Conservation (phyloP, 106 monocot species). For the Triglochin maritima region DNA sequence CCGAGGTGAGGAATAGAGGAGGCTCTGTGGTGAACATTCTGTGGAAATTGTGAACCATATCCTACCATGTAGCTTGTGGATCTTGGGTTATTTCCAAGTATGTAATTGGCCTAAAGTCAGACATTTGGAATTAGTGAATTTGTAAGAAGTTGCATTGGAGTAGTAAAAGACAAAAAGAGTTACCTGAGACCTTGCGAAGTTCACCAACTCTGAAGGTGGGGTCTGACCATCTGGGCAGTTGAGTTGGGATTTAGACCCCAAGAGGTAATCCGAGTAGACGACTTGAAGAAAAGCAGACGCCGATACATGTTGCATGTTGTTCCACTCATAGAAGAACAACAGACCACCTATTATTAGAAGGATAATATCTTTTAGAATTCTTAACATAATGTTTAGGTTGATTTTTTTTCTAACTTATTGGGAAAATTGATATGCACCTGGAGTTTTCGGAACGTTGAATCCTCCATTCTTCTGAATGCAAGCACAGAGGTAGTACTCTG, state of each 20-base stretch:
- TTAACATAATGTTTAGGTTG: neutral
- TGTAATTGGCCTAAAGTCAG: slow-evolving; percentile 59
- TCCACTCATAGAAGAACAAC: slow-evolving; percentile 59
- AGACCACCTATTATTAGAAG: slow-evolving; percentile 41
- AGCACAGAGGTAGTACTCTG: slow-evolving; percentile 80
- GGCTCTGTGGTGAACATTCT: slow-evolving; percentile 38
- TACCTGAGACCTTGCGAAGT: slow-evolving; percentile 66
- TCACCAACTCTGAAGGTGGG: slow-evolving; percentile 40
- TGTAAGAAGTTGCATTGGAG: neutral
- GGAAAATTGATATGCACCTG: slow-evolving; percentile 29
- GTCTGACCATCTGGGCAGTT: slow-evolving; percentile 56
- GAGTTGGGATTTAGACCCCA: slow-evolving; percentile 25
- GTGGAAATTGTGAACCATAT: slow-evolving; percentile 28
- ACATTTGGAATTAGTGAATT: neutral
- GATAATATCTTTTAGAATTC: neutral
- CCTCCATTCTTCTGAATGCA: slow-evolving; percentile 77
- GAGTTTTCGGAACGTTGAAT: slow-evolving; percentile 57
- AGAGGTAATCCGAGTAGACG: slow-evolving; percentile 57
- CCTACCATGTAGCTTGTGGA: slow-evolving; percentile 79
- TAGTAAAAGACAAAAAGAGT: no score
- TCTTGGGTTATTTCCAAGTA: slow-evolving; percentile 83
- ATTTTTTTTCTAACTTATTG: neutral
- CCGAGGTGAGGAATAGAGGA: slow-evolving; percentile 26
- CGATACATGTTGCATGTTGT: slow-evolving; percentile 78
- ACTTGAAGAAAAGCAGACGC: slow-evolving; percentile 42